Base-by-base conservation (phyloP, 2,329 filamentous ascomycete species). In the Colletotrichum lini region DNA sequence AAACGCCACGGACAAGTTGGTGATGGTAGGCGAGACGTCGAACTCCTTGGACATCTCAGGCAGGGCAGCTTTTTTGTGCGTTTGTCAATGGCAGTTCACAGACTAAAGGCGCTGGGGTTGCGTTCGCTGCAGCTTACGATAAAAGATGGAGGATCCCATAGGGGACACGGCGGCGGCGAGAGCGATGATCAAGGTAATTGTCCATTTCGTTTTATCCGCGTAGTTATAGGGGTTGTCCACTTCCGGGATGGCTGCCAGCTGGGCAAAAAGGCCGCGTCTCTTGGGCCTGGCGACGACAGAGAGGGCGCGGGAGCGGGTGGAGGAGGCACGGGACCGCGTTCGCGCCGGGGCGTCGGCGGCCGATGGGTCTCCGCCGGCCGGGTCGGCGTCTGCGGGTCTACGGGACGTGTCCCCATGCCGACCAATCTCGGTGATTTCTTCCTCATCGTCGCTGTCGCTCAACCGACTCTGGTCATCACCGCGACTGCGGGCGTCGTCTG, bases 111-210 rank as follows among this genome's bases (percentile, higher is more conserved):
- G 35, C n/a, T 6, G 21, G 45, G 30, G 13, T 57, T 16, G 42
- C 23, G 3, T 26, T 38, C 4, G 30, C 16, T 15, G 9, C 35
- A 35, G 86, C 91, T 82, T 81, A 94, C 92, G 94, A 75, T 96
- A 92, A 68, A 98, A 91, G 65, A 98, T 95, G 2, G 92, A 89
- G 38, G 93, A 95, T 1, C 95, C 95, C 83, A 98, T 90, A 0
- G 95, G 95, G 0, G 93, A 94, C 0, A 90, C 93, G 16, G 92
- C 90, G 2, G 90, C 94, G 3, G 94, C 94, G 18, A 95, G 78
- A 2, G 94, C 92, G 56, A 98, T 89, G 58, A 96, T 88, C 45
- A 90, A 85, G 0, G 95, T 97, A 74, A 98, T 91, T 72, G 89
- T 87, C 95, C 95, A 98, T 89, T 98, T 98, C 16, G 89, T 94